Evolutionary conservation across 768 basidiomycete species (phyloP), one percentile per base, ranked within the genome.

Genomic region (Trametes meyenii): DNA sequence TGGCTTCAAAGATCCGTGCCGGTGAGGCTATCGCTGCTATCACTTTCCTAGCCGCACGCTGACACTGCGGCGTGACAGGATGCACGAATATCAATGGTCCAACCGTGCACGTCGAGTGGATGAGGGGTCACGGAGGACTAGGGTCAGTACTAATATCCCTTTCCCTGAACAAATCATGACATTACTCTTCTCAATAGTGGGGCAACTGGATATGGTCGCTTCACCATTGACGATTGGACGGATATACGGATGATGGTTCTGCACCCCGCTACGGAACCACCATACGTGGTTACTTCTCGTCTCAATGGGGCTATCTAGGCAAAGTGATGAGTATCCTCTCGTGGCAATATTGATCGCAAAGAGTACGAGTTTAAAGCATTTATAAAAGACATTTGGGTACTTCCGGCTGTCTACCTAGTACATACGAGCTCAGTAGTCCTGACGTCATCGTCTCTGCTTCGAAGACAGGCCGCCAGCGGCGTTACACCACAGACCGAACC

Each of bases 81-180:
- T 78, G 75, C 51, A 75, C 78, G 14, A 81, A 81, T 65, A 77
- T 87, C 63, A 87, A 88, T 58, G 85, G 84, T 1, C 70, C 79
- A 1, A 82, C 83, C 3, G 62, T 85, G 21, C 80, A 84, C 58
- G 66, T 69, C 11, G 82, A 86, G 63, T 68, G 74, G 7, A 58
- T 60, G 14, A 70, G 76, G 46, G 74, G 78, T 16, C 59, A 76
- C 8, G 64, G 74, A 5, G 83, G 83, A 1, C 71, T 84, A 19
- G 79, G 82, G 83, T 84, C 69, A 56, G 78, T 72, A 7, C 21
- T 11, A 40, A 45, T 14, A 48, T 10, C 11, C 14, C 13, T 16
- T 24, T 19, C 26, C 24, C 23, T 7, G 46, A 24, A 24, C 12
- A 16, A 24, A 12, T 10, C 1, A 10, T 38, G 36, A 52, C 53